Conservation (phyloP, 2,329 filamentous ascomycete species). For the Xylaria multiplex region DNA sequence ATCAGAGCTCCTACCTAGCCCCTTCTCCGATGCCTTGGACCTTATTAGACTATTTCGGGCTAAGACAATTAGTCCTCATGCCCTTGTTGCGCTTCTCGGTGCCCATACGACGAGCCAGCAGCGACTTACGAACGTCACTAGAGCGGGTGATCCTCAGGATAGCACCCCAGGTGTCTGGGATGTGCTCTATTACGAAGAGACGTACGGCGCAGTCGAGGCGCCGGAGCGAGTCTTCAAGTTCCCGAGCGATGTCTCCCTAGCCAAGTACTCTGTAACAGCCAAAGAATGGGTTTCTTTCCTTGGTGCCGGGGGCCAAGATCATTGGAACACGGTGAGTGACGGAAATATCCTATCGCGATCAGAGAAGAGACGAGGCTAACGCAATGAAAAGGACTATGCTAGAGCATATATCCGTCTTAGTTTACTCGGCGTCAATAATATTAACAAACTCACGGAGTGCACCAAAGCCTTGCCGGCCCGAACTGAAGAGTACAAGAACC, state of each 20-base stretch:
- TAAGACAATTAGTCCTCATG: slow-evolving; percentile 63
- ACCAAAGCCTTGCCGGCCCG: slow-evolving; percentile 59
- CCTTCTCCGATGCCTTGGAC: slow-evolving; percentile 56
- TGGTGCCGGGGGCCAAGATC: slow-evolving; percentile 47
- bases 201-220: slow-evolving; percentile 44
- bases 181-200: slow-evolving; percentile 60
- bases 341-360: background rate
- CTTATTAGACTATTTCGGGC: slow-evolving; percentile 60
- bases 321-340: slow-evolving; percentile 55
- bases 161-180: slow-evolving; percentile 65
- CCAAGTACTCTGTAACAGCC: slow-evolving; percentile 51
- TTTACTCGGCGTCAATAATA: slow-evolving; percentile 65
- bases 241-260: slow-evolving; percentile 54
- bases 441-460: slow-evolving; percentile 66
- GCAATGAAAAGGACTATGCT: slow-evolving; percentile 56
- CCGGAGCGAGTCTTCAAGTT: slow-evolving; percentile 55
- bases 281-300: slow-evolving; percentile 54
- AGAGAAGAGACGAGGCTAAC: background rate
- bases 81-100: slow-evolving; percentile 64
- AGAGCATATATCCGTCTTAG: slow-evolving; percentile 64
- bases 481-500: slow-evolving; percentile 41
- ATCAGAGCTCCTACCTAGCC: slow-evolving; percentile 55
- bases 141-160: slow-evolving; percentile 60
- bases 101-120: slow-evolving; percentile 64
- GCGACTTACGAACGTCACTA: slow-evolving; percentile 54